phyloP scores from a whole-genome alignment of 148 eudicot species.

The Rhododendron vialii region DNA sequence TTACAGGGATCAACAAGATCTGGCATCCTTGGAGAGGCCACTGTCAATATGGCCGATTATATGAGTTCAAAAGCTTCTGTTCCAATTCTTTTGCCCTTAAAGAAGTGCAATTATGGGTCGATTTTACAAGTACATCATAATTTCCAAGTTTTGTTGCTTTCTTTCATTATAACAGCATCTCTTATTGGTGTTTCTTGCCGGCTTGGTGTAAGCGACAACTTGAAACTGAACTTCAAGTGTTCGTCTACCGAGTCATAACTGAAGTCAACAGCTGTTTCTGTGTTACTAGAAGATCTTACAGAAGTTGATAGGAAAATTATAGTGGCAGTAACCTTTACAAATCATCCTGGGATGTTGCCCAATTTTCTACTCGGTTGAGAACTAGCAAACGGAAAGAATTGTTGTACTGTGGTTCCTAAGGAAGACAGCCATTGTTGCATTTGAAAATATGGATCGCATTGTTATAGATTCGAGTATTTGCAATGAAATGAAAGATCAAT shows the following conservation, averaged over 20 bases:
- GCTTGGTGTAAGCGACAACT: background rate
- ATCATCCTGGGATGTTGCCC: background rate
- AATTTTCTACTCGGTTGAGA: background rate
- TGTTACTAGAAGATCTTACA: background rate
- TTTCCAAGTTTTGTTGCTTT: background rate
- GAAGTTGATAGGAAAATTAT: background rate
- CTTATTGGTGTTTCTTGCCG: background rate
- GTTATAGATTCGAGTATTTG: background rate
- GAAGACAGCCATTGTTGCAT: background rate
- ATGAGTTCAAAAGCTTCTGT: conserved; percentile 37
- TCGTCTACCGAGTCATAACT: background rate
- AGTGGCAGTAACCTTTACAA: background rate
- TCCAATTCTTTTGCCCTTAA: conserved; percentile 47
- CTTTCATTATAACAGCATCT: background rate
- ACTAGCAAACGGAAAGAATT: background rate
- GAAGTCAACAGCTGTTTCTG: background rate
- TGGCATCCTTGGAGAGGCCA: conserved; percentile 69
- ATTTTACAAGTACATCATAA: conserved; percentile 49
- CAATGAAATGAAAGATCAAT: background rate
- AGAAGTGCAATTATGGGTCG: conserved; percentile 59
- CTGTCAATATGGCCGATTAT: conserved; percentile 42
- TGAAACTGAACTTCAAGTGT: background rate
- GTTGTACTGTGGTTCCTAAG: background rate
- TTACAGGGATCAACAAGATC: conserved; percentile 70
- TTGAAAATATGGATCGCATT: background rate